Evolutionary conservation across 1,139 yeast genomes (phyloP), one percentile per base, ranked within the genome.

Genomic region (Saccharomyces hybrid): DNA sequence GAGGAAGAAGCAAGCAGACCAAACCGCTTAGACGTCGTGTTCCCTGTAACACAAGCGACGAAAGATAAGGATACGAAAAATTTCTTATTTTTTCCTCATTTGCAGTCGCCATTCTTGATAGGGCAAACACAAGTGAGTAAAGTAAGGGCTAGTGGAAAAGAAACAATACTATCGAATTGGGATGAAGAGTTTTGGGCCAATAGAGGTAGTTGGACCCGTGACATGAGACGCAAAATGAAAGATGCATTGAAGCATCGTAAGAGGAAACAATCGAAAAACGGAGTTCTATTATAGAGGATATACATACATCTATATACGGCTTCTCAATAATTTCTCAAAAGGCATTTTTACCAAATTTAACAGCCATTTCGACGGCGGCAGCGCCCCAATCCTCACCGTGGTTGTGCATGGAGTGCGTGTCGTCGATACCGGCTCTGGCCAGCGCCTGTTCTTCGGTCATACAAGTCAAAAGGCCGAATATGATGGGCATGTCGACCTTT

Each of bases 361-460:
- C 61, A 9, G 85, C 84, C 98, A 90, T 91, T 75, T 93, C 99
- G 41, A 93, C 96, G 13, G 98, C 98, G 57, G 97, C 97, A 48
- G 95, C 93, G 63, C 96, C 99, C 98, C 98, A 93, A 72, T 93
- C 98, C 67, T 82, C 89, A 59, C 99, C 99, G 69, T 93, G 99
- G 75, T 93, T 93, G 73, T 93, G 99, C 84, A 82, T 80, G 58
- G 76, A 71, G 34, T 65, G 60, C 28, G 77, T 78, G 50, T 84
- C 88, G 57, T 84, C 80, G 59, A 93, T 74, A n/a, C 98, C 99
- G 9, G 98, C 96, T 73, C 99, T 83, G 34, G 85, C 84, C 63
- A 85, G 80, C 16, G 99, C 99, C 74, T 93, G 99, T 66, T 86
- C 93, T 62, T 90, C 97, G 28, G 96, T 90, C 65, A 91, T 74